Percentiles rank a stretch among this genome's conserved stretches.
Evolutionary conservation across 2,329 filamentous ascomycete species (phyloP).

Genomic region (Ilyonectria sp.): DNA sequence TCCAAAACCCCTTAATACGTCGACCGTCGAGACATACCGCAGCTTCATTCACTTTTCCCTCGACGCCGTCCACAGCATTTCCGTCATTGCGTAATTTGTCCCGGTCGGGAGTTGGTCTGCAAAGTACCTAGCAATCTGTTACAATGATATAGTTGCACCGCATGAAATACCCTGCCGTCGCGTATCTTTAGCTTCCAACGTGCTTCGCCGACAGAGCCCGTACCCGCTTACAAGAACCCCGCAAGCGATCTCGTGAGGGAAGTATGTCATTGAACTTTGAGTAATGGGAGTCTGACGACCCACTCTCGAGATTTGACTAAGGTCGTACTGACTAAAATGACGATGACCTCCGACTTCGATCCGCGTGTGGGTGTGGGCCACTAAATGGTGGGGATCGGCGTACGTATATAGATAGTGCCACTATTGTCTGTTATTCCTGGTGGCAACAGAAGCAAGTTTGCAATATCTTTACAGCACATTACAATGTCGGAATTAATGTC

Average conservation of each 20-base stretch:
- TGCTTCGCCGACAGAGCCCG: not conserved
- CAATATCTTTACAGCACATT: not conserved
- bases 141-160: not conserved
- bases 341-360: conserved; percentile 25
- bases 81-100: conserved; percentile 6
- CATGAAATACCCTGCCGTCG: not conserved
- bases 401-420: not conserved
- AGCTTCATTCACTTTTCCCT: conserved; percentile 53
- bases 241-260: conserved; percentile 5
- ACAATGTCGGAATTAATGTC: conserved; percentile 41
- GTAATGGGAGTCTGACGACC: conserved; percentile 19
- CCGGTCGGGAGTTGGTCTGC: not conserved
- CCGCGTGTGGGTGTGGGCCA: conserved; percentile 33
- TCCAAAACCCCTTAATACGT: conserved; percentile 47
- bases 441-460: not conserved
- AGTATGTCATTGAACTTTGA: conserved; percentile 18
- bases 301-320: conserved; percentile 39
- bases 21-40: conserved; percentile 51
- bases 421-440: not conserved
- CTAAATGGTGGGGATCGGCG: conserved; percentile 25
- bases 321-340: conserved; percentile 38
- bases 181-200: not conserved
- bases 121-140: not conserved
- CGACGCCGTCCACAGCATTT: conserved; percentile 44
- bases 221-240: not conserved